Evolutionary conservation across 306 rosid genomes (phyloP).

Genomic region (Gleditsia sinensis): DNA sequence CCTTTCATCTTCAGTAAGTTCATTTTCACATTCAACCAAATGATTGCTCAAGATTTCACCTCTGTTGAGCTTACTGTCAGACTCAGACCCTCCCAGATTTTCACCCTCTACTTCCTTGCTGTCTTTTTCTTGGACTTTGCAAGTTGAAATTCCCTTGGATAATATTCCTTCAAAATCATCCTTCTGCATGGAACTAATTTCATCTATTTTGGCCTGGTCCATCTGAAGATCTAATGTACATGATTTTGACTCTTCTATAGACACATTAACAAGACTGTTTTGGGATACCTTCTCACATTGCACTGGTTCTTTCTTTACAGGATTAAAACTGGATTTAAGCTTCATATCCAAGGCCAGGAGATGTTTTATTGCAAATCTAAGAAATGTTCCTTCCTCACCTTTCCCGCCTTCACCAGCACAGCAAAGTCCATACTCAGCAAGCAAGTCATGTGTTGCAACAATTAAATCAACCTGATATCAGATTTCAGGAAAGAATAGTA

Average conservation of each 20-base stretch:
- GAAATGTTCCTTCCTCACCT: constrained; percentile 90
- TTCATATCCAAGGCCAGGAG: constrained; percentile 90
- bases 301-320: constrained; percentile 53
- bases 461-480: constrained; percentile 82
- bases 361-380: constrained; percentile 95
- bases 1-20: constrained; percentile 80
- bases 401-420: constrained; percentile 80
- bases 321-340: constrained; percentile 65
- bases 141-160: constrained; percentile 46
- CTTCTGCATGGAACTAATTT: constrained; percentile 42
- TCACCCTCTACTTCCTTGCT: constrained; percentile 48
- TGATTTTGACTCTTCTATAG: constrained; percentile 53
- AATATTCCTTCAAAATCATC: constrained; percentile 51
- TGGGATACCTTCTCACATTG: constrained; percentile 49
- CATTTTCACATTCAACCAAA: constrained; percentile 53
- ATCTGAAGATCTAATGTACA: constrained; percentile 46
- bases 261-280: constrained; percentile 47
- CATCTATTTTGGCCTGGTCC: constrained; percentile 50
- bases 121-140: constrained; percentile 48
- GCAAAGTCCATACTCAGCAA: constrained; percentile 95
- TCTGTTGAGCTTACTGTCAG: constrained; percentile 42
- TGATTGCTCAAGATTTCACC: constrained; percentile 55
- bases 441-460: constrained; percentile 91
- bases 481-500: constrained; percentile 28
- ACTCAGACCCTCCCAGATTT: constrained; percentile 51